These are phyloP conservation scores for Fusarium pseudocircinatum DNA, from an alignment of 2,329 filamentous ascomycete genomes.

Conservation along the genomic window DNA sequence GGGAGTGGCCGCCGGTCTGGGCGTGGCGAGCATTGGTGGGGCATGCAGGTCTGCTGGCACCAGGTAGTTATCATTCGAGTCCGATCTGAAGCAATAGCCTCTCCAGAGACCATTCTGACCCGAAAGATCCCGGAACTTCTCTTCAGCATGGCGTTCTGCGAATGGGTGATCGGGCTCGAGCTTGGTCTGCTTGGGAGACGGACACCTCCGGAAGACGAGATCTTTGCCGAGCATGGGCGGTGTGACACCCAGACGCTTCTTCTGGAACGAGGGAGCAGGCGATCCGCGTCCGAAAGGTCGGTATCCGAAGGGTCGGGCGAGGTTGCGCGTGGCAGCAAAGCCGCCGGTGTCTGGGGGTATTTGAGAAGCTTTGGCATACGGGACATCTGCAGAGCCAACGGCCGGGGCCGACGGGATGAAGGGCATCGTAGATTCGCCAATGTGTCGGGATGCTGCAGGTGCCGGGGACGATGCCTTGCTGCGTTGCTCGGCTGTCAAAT, in stretches of 20 bases:
- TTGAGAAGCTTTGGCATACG: constrained; percentile 45
- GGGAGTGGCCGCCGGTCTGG: constrained; percentile 53
- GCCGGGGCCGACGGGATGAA: constrained; percentile 36
- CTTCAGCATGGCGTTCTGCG: constrained; percentile 58
- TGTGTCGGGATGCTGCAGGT: constrained; percentile 30
- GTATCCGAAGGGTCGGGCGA: constrained; percentile 52
- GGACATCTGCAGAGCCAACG: constrained; percentile 31
- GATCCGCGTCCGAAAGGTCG: constrained; percentile 51
- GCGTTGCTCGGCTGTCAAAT: constrained; percentile 31
- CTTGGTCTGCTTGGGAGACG: constrained; percentile 84
- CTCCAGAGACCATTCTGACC: constrained; percentile 78
- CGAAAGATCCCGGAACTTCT: constrained; percentile 63
- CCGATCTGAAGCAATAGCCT: constrained; percentile 69
- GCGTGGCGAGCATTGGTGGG: constrained; percentile 62
- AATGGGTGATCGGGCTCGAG: constrained; percentile 81
- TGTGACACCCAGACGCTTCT: constrained; percentile 64
- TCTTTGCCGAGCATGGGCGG: constrained; percentile 91
- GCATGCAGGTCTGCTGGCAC: constrained; percentile 56
- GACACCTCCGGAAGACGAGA: constrained; percentile 81
- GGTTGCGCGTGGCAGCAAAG: constrained; percentile 46
- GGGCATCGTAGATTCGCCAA: constrained; percentile 42
- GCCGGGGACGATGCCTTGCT: constrained; percentile 34
- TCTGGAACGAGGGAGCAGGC: constrained; percentile 50
- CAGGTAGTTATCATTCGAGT: constrained; percentile 49
- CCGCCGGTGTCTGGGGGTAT: constrained; percentile 53